Evolutionary conservation across 78 protist species (phyloP).

Genomic region (Guillardia theta): DNA sequence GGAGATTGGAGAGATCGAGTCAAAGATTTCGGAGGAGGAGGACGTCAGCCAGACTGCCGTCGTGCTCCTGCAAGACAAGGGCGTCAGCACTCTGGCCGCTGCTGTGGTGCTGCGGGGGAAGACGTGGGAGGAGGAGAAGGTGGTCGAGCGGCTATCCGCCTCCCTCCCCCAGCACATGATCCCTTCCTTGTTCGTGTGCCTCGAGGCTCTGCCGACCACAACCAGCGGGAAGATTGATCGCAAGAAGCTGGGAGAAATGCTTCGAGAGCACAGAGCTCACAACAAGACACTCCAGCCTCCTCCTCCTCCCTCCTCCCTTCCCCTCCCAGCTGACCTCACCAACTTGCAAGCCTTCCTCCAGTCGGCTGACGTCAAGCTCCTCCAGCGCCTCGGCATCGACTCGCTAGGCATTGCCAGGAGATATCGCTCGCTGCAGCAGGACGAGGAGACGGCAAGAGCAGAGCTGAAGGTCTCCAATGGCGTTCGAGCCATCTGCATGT

Average conservation of each 20-base stretch:
- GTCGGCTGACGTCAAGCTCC: background rate
- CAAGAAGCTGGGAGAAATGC: background rate
- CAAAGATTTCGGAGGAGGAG: background rate
- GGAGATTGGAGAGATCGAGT: conserved; percentile 57
- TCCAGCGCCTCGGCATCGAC: background rate
- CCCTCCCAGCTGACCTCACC: background rate
- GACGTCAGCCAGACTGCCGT: background rate
- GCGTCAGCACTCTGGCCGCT: background rate
- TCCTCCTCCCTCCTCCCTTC: background rate
- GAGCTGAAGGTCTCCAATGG: background rate
- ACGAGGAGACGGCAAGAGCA: background rate
- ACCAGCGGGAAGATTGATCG: conserved; percentile 47
- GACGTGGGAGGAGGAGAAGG: background rate
- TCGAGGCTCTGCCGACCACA: background rate
- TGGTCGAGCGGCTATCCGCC: background rate
- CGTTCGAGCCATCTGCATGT: background rate
- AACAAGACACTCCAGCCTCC: no score
- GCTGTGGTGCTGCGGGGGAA: background rate
- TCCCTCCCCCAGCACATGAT: conserved; percentile 44
- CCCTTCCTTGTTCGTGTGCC: background rate
- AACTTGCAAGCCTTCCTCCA: background rate
- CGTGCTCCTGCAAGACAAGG: background rate
- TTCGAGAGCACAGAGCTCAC: background rate
- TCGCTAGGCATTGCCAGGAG: background rate
- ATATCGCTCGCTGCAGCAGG: background rate